These are phyloP conservation scores for Fistulinella prunicolor DNA, from an alignment of 768 basidiomycete genomes.

Conservation along the genomic window DNA sequence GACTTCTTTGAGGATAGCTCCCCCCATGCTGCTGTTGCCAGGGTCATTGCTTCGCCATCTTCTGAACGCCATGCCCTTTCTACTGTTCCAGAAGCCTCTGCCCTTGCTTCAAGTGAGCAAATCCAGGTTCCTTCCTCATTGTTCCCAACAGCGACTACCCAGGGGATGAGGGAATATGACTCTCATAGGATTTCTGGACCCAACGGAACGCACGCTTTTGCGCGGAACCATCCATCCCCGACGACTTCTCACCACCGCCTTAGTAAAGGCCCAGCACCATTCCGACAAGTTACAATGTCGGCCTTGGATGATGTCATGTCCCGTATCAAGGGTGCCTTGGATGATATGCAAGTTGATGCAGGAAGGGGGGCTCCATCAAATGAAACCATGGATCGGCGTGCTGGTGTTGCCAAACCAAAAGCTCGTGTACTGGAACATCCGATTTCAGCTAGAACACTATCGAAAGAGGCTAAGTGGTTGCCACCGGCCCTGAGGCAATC, in stretches of 20 bases:
- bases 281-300: constrained; percentile 59
- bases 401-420: constrained; percentile 19
- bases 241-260: constrained; percentile 21
- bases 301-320: constrained; percentile 81
- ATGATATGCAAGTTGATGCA: constrained; percentile 57
- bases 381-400: constrained; percentile 23
- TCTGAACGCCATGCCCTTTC: constrained; percentile 16
- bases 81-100: constrained; percentile 15
- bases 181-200: constrained; percentile 14
- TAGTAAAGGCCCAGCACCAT: constrained; percentile 27
- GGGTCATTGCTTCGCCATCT: constrained; percentile 13
- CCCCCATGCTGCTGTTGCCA: constrained; percentile 40
- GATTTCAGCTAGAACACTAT: constrained; percentile 13
- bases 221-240: constrained; percentile 16
- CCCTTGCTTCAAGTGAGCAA: constrained; percentile 8
- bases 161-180: constrained; percentile 20
- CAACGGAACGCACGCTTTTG: constrained; percentile 18
- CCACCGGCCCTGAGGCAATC: constrained; percentile 50
- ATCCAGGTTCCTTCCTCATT: too few species aligned
- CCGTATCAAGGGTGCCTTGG: constrained; percentile 77
- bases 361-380: constrained; percentile 19
- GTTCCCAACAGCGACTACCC: neutral
- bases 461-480: constrained; percentile 50
- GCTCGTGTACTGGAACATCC: constrained; percentile 18
- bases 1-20: constrained; percentile 67